A percentile compares a stretch with the other conserved stretches of the same genome.
Evolutionary conservation across 31 red algal species (phyloP).

Genomic region (Bonnemaisonia californica): DNA sequence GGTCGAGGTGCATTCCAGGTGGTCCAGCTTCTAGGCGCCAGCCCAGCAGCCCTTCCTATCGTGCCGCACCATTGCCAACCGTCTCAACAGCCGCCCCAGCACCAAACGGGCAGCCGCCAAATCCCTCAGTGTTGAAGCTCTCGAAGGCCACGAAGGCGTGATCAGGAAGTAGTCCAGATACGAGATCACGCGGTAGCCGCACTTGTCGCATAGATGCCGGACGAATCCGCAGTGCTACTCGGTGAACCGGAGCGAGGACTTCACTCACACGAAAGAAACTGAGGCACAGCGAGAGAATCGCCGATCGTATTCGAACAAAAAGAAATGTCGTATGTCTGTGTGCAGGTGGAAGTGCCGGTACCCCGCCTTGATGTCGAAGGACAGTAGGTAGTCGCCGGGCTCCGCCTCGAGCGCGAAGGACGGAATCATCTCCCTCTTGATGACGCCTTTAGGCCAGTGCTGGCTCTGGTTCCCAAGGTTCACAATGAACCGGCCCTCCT

Average conservation of each 20-base stretch:
- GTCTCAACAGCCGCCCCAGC: neutral
- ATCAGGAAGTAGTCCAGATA: conserved; percentile 49
- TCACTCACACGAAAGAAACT: neutral
- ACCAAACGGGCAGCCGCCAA: neutral
- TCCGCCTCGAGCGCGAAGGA: neutral
- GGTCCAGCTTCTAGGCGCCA: conserved; percentile 2
- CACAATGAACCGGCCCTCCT: conserved; percentile 20
- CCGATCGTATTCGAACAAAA: conserved; percentile 8
- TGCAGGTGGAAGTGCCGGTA: conserved; percentile 8
- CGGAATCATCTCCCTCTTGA: conserved; percentile 4
- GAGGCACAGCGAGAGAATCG: neutral
- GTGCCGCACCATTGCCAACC: neutral
- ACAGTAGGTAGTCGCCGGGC: neutral
- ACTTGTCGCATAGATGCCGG: too few species aligned
- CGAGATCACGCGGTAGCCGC: neutral
- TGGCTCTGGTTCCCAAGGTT: conserved; percentile 3
- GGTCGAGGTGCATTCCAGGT: conserved; percentile 30
- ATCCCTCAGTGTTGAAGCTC: too few species aligned
- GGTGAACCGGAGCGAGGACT: neutral
- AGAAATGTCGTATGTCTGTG: conserved; percentile 5
- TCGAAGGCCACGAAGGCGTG: neutral
- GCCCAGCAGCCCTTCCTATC: conserved; percentile 22
- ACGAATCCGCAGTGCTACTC: neutral
- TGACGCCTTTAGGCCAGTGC: conserved; percentile 1
- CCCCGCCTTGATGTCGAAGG: conserved; percentile 5